phyloP scores from a whole-genome alignment of 2,329 filamentous ascomycete species.

The Zymoseptoria pseudotritici region DNA sequence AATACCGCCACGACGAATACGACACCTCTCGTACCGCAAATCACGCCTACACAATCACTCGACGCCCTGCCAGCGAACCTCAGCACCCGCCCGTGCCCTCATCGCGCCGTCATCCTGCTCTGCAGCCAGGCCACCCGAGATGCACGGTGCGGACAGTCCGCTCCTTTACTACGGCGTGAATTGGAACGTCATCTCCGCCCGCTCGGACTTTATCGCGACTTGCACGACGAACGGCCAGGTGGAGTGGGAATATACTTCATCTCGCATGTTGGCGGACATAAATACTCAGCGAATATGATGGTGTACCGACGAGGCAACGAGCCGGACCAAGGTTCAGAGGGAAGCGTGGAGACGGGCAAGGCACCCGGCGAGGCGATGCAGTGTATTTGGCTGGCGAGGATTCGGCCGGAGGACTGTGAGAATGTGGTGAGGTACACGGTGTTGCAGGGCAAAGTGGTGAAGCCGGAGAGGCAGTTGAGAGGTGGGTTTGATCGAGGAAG shows the following conservation, averaged over 20 bases:
- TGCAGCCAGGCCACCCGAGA: conserved; percentile 94
- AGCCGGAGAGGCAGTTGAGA: conserved; percentile 75
- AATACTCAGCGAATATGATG: conserved; percentile 91
- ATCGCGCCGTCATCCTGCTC: conserved; percentile 80
- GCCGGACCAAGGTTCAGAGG: conserved; percentile 20
- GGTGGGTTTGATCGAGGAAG: conserved; percentile 82
- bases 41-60: neutral
- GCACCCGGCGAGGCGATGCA: conserved; percentile 56
- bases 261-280: conserved; percentile 91
- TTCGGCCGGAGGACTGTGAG: conserved; percentile 83
- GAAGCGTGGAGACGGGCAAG: conserved; percentile 30
- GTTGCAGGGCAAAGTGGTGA: conserved; percentile 87
- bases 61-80: conserved; percentile 33
- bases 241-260: conserved; percentile 96
- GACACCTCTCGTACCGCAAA: conserved; percentile 45
- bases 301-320: conserved; percentile 62
- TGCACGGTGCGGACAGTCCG: conserved; percentile 87
- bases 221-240: conserved; percentile 80
- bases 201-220: conserved; percentile 74
- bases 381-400: conserved; percentile 85
- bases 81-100: conserved; percentile 61
- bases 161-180: conserved; percentile 79
- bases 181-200: conserved; percentile 82
- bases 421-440: conserved; percentile 85
- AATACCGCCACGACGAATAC: conserved; percentile 66